Evolutionary conservation across 768 basidiomycete species (phyloP), one percentile per base, ranked within the genome.

Genomic region (Trichaptum fuscoviolaceum): DNA sequence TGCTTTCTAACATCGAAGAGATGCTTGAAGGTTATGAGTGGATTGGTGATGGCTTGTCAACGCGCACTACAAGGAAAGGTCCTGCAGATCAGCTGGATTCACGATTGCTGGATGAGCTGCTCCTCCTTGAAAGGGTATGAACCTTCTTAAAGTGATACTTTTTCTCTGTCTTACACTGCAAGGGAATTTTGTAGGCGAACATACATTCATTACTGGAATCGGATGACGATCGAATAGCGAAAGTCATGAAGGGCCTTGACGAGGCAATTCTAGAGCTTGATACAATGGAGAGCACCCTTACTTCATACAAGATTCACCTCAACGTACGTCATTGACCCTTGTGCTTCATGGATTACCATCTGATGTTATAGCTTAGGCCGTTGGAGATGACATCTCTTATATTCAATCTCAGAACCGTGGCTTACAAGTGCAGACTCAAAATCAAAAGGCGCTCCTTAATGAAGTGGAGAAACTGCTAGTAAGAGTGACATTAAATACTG

Each of bases 21-120:
- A 96, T 99, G 94, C 82, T 99, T 26, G 97, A 99, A 72, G 96
- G 97, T 0, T 97, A 97, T 72, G 97, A 99, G 75, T 99, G 95
- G 95, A 89, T 93, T 4, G 90, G 88, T 68, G 91, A 90, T 65
- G 88, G 89, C 73, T 80, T 89, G n/a, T 80, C 90, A 58, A 85
- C 84, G 17, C 80, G 87, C 70, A 88, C 85, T 72, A 83, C 85
- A 64, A 81, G 83, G 20, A 82, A 84, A 71, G 90, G 90, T 12
- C 88, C 92, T 8, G 93, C 93, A 52, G 96, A 98, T 73, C 83
- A 96, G 70, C 95, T 99, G 68, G 95, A 99, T 77, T 90, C 92
- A 25, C 81, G 95, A 69, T 77, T 99, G 60, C 75, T 93, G 58
- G 93, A 96, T 67, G 97, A 99, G 73, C 78, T 99, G 66, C 86